Evolutionary conservation across 2,329 filamentous ascomycete genomes (phyloP).

Genomic region (Epichloe gansuensis): DNA sequence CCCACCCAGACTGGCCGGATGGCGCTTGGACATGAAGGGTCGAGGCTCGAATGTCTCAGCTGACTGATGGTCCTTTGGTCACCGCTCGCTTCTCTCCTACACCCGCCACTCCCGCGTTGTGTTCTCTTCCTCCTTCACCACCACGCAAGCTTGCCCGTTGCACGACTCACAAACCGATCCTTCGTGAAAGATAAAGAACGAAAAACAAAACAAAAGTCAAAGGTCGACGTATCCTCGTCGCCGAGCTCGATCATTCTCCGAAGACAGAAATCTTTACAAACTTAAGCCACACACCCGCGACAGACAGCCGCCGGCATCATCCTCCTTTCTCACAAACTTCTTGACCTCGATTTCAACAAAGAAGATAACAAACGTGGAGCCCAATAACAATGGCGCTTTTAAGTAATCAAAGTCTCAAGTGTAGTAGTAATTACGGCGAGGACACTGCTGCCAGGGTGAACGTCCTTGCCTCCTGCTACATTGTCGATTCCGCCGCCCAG

Average conservation of each 20-base stretch:
- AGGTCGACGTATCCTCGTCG: neutral
- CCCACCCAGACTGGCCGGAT: neutral
- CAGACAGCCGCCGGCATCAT: constrained; percentile 6
- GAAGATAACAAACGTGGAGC: constrained; percentile 12
- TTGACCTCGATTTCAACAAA: constrained; percentile 8
- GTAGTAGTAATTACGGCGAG: constrained; percentile 69
- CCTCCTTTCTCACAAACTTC: constrained; percentile 1
- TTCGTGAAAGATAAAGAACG: neutral
- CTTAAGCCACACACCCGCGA: neutral
- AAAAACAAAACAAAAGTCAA: neutral
- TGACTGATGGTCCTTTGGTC: neutral
- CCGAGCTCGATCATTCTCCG: neutral
- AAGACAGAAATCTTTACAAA: neutral
- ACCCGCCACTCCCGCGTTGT: neutral
- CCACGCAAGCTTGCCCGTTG: neutral
- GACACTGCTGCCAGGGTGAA: constrained; percentile 52
- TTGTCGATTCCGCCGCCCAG: constrained; percentile 59
- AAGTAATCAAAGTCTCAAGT: constrained; percentile 56
- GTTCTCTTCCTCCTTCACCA: neutral
- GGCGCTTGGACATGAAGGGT: neutral
- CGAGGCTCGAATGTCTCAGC: neutral
- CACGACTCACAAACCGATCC: neutral
- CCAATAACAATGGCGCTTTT: constrained; percentile 48
- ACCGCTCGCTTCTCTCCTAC: neutral
- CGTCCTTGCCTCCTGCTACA: constrained; percentile 85